phyloP scores from a whole-genome alignment of 805 yeast genomes.

The Blastobotrys parvus region DNA sequence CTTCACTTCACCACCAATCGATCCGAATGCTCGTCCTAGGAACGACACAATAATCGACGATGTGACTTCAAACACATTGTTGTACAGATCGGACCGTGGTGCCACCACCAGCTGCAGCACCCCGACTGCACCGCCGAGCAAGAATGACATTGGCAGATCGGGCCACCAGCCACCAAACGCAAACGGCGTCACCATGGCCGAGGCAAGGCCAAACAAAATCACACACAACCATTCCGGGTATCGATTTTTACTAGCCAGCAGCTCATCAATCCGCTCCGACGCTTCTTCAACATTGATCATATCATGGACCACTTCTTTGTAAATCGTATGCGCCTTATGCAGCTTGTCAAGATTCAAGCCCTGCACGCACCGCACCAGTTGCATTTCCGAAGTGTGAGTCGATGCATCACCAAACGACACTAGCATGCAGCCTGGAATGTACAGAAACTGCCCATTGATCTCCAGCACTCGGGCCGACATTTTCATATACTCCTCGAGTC shows the following conservation, averaged over 20 bases:
- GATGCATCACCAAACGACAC: conserved; percentile 89
- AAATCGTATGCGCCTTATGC: conserved; percentile 72
- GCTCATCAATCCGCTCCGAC: conserved; percentile 54
- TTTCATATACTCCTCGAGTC: conserved; percentile 86
- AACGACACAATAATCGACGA: conserved; percentile 85
- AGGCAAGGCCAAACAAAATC: conserved; percentile 67
- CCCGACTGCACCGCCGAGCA: conserved; percentile 77
- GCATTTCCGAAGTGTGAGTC: conserved; percentile 91
- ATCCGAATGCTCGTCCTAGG: conserved; percentile 82
- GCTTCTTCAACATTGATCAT: conserved; percentile 84
- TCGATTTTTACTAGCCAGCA: conserved; percentile 50
- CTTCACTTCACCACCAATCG: conserved; percentile 42
- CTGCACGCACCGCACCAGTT: conserved; percentile 76
- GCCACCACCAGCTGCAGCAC: conserved; percentile 70
- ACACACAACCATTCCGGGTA: conserved; percentile 75
- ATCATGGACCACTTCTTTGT: conserved; percentile 87
- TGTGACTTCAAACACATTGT: conserved; percentile 88
- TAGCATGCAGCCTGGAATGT: conserved; percentile 93
- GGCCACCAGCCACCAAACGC: conserved; percentile 86
- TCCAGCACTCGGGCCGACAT: conserved; percentile 90
- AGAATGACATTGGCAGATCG: conserved; percentile 76
- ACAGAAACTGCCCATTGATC: conserved; percentile 86
- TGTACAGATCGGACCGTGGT: conserved; percentile 73
- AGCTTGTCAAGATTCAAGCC: conserved; percentile 77
- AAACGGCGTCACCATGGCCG: conserved; percentile 79